Conservation (phyloP, 352 stramenopile species). For the Pythium aristosporum region DNA sequence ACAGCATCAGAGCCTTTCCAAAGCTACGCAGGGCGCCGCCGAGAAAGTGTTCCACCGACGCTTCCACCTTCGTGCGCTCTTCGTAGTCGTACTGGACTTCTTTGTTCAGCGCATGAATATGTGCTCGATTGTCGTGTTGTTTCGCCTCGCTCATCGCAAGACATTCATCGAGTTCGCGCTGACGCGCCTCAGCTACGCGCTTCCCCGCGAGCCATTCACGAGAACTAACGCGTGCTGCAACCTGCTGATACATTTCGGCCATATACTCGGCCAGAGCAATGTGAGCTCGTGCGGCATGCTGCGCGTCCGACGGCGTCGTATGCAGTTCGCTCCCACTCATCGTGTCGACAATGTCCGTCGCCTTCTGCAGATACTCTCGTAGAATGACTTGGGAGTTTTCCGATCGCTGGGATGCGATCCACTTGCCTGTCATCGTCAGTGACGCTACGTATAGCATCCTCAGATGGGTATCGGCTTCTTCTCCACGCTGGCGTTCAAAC, state of each 20-base stretch:
- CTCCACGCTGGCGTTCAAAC: slow-evolving; percentile 24
- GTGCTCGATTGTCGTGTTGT: slow-evolving; percentile 61
- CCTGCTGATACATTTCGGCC: slow-evolving; percentile 90
- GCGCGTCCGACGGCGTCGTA: slow-evolving; percentile 29
- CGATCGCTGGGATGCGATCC: slow-evolving; percentile 92
- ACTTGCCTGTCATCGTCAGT: slow-evolving; percentile 86
- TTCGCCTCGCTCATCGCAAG: slow-evolving; percentile 56
- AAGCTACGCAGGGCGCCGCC: slow-evolving; percentile 88
- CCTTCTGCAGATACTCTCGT: slow-evolving; percentile 89
- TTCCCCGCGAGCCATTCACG: slow-evolving; percentile 89
- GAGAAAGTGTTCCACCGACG: slow-evolving; percentile 86
- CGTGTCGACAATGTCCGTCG: slow-evolving; percentile 56
- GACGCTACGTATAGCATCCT: slow-evolving; percentile 60
- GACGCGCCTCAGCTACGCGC: slow-evolving; percentile 62
- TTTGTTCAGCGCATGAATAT: slow-evolving; percentile 74
- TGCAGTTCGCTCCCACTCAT: slow-evolving; percentile 39
- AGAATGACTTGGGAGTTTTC: slow-evolving; percentile 92
- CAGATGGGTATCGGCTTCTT: slow-evolving; percentile 28
- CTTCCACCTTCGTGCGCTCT: slow-evolving; percentile 84
- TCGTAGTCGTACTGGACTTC: slow-evolving; percentile 89
- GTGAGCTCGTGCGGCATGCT: slow-evolving; percentile 70
- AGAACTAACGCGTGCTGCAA: slow-evolving; percentile 81
- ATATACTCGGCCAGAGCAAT: slow-evolving; percentile 90
- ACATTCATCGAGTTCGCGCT: slow-evolving; percentile 61
- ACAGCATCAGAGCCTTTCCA: slow-evolving; percentile 56